Base-by-base conservation (phyloP, 2,329 filamentous ascomycete species). In the Ceratocystis eucalypticola region DNA sequence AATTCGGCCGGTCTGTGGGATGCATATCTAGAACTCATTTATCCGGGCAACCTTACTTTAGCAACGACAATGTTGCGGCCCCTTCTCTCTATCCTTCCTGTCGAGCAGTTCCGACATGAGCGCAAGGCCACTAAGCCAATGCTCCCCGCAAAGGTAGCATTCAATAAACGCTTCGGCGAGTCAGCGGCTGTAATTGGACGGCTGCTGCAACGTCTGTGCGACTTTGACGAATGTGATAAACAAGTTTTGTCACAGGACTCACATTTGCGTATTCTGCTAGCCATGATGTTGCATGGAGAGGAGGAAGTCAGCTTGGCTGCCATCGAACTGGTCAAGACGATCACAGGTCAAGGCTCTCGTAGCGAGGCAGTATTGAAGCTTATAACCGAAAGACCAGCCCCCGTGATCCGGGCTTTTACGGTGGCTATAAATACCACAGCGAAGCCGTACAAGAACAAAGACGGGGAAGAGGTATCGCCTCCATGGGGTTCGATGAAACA, bases 1-100 rank as follows among this genome's bases (percentile, higher is more conserved):
- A 83, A 89, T 66, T 93, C 90, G 0, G 80, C 87, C 17, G 81
- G 84, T 17, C 84, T 96, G 53, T 96, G 92, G 88, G 88, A 90
- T 69, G 81, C 84, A 1, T 87, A 92, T 61, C 80, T 89, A 61
- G 82, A 86, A 62, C 83, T 85, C 30, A 80, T 94, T 62, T 81
- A 84, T 70, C 80, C 84, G 33, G 82, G 85, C 44, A 84, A 88
- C 70, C 76, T 88, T n/a, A 80, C 84, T 4, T 78, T 96, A n/a
- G 89, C 90, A 0, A 86, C 84, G 62, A 84, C 84, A 45, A 86
- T 93, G 70, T 74, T 96, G 1, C 78, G 86, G 61, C 88, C 88
- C 7, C 85, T 88, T 7, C 80, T 84, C 64, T 82, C 84, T 1
- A 78, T 96, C 0, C 83, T 90, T 22, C 85, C 87, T 0, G 79